A percentile compares a stretch with the other conserved stretches of the same genome.
Evolutionary conservation across 2,329 filamentous ascomycete species (phyloP).

Genomic region (Ambrosiella xylebori): DNA sequence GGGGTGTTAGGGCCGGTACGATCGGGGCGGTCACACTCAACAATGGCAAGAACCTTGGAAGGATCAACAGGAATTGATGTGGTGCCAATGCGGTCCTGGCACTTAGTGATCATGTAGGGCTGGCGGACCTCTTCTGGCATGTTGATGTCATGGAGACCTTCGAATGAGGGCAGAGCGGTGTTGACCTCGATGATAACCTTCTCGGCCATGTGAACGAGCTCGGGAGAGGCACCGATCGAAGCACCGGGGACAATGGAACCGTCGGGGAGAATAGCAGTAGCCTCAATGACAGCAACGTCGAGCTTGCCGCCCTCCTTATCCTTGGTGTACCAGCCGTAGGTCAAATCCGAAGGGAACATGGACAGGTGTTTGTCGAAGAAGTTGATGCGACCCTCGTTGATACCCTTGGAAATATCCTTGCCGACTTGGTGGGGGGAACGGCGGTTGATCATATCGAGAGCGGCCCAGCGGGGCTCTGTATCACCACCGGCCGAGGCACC

Average conservation of each 20-base stretch:
- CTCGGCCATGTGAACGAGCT: constrained; percentile 78
- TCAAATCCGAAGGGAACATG: constrained; percentile 78
- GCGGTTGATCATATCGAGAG: constrained; percentile 75
- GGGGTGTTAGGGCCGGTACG: constrained; percentile 55
- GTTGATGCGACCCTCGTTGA: constrained; percentile 74
- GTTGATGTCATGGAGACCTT: constrained; percentile 80
- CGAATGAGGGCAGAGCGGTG: constrained; percentile 67
- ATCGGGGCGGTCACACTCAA: constrained; percentile 74
- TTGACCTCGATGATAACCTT: constrained; percentile 92
- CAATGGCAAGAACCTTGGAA: constrained; percentile 66
- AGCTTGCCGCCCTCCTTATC: constrained; percentile 56
- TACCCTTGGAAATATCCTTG: constrained; percentile 77
- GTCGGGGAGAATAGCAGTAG: constrained; percentile 72
- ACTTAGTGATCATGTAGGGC: constrained; percentile 70
- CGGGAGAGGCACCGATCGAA: constrained; percentile 68
- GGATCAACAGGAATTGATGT: constrained; percentile 71
- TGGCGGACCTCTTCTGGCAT: constrained; percentile 72
- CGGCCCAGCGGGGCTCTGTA: constrained; percentile 85
- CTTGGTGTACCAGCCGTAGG: constrained; percentile 69
- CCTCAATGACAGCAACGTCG: constrained; percentile 73
- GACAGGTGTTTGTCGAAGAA: constrained; percentile 90
- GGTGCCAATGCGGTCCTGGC: constrained; percentile 73
- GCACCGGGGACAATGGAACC: constrained; percentile 79
- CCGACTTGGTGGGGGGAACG: constrained; percentile 76
- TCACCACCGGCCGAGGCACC: constrained; percentile 80